Conservation (phyloP, 345 rosid species). For the Eucalyptus marginata region DNA sequence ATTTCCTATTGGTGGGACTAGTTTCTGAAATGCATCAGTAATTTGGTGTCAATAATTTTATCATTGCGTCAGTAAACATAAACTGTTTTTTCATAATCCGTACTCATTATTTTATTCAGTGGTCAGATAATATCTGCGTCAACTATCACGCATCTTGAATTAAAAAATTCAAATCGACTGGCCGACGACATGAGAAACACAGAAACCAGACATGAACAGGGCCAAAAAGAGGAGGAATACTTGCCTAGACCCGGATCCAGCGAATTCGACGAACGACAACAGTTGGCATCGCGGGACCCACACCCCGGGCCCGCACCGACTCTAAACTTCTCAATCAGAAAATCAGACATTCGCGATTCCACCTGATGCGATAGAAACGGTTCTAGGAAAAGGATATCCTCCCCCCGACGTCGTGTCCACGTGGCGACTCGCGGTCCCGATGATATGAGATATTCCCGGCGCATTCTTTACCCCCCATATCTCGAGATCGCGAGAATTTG, state of each 20-base stretch:
- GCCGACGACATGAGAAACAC: neutral
- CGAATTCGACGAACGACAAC: neutral
- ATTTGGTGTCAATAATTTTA: neutral
- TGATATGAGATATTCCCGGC: neutral
- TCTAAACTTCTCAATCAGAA: too few species aligned
- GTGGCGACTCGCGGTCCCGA: neutral
- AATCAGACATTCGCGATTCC: neutral
- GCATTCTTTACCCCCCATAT: neutral
- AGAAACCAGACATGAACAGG: accelerated
- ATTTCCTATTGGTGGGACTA: neutral
- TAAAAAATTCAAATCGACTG: neutral
- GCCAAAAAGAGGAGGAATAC: neutral
- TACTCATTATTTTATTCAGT: neutral
- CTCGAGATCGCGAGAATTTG: neutral
- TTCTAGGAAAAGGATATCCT: neutral
- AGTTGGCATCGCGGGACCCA: neutral
- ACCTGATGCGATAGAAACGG: neutral
- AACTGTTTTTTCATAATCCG: neutral
- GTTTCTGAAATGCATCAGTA: neutral
- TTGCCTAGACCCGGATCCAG: neutral
- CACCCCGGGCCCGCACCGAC: neutral
- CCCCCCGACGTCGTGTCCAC: neutral
- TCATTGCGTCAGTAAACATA: neutral
- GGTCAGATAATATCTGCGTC: accelerated
- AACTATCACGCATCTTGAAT: neutral